Evolutionary conservation across 2,329 filamentous ascomycete genomes (phyloP).

Genomic region (Blumeriella jaapii): DNA sequence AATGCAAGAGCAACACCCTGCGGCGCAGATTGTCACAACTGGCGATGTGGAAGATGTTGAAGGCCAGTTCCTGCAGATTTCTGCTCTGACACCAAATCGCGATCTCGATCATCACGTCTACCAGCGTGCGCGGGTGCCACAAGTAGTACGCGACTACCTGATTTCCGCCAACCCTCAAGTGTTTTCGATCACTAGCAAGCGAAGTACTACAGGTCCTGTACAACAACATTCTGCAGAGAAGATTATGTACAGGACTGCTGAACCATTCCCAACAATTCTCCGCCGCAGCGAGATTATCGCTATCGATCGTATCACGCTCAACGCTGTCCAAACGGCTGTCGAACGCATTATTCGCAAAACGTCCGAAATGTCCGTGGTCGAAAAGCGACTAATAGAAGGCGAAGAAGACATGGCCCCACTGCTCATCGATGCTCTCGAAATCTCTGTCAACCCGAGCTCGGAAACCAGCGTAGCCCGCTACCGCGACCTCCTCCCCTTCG

Average conservation of each 20-base stretch:
- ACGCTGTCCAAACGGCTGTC: conserved; percentile 74
- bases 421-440: conserved; percentile 63
- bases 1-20: conserved; percentile 82
- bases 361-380: conserved; percentile 65
- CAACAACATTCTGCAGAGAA: conserved; percentile 74
- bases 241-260: conserved; percentile 68
- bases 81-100: conserved; percentile 68
- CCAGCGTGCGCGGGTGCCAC: conserved; percentile 74
- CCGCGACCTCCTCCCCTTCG: conserved; percentile 59
- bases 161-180: conserved; percentile 64
- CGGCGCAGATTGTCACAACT: conserved; percentile 66
- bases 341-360: conserved; percentile 88
- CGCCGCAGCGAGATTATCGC: conserved; percentile 75
- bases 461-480: conserved; percentile 73
- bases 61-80: conserved; percentile 81
- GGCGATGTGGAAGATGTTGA: conserved; percentile 69
- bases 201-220: conserved; percentile 57
- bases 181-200: conserved; percentile 67
- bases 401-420: conserved; percentile 58
- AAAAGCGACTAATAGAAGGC: conserved; percentile 61
- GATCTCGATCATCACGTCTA: conserved; percentile 75
- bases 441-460: conserved; percentile 63
- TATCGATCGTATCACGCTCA: conserved; percentile 48
- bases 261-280: conserved; percentile 83
- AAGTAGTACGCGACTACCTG: conserved; percentile 76